Conservation (phyloP, 2,329 filamentous ascomycete species). For the Fusarium incarnatum region DNA sequence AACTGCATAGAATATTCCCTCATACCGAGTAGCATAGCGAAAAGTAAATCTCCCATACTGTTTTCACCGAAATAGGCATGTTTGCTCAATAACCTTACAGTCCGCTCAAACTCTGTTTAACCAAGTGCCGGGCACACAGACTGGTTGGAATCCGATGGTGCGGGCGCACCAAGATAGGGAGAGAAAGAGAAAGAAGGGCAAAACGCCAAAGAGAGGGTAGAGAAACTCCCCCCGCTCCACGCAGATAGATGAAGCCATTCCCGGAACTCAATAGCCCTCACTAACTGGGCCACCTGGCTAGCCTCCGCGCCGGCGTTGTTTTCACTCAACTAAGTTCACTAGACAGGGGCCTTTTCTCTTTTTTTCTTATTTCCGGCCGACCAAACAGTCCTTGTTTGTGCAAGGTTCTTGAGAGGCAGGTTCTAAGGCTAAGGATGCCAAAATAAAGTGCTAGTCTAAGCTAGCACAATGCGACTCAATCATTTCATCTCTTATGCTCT, state of each 20-base stretch:
- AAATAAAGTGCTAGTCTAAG: background rate
- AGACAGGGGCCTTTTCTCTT: background rate
- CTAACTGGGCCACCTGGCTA: background rate
- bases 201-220: background rate
- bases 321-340: background rate
- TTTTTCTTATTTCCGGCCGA: background rate
- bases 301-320: background rate
- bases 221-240: background rate
- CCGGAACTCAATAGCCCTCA: conserved; percentile 10
- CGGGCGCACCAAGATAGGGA: background rate
- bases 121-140: conserved; percentile 7
- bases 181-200: background rate
- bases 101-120: conserved; percentile 16
- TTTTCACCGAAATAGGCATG: background rate
- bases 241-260: conserved; percentile 21
- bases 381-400: background rate
- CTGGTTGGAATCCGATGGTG: background rate
- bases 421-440: background rate
- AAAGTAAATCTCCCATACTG: background rate
- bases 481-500: background rate
- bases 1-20: background rate
- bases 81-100: background rate
- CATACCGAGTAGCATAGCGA: background rate
- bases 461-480: background rate
- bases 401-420: background rate